Evolutionary conservation across 2,329 filamentous ascomycete species (phyloP).

Genomic region (Pseudogymnoascus sp.): DNA sequence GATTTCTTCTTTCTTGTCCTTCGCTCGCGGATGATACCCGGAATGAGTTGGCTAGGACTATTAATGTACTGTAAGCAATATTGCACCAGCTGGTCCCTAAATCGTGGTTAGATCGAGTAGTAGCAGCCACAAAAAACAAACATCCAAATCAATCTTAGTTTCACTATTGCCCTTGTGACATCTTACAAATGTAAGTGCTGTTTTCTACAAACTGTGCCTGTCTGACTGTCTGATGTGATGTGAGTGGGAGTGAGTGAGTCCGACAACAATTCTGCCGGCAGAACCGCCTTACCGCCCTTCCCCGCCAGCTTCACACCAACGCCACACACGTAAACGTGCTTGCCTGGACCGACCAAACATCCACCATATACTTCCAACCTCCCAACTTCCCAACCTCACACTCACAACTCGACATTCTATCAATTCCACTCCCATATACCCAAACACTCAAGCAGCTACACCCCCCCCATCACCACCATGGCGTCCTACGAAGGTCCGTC

Average conservation of each 20-base stretch:
- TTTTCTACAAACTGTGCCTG: background rate
- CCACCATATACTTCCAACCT: background rate
- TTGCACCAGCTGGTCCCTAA: background rate
- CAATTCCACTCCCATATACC: background rate
- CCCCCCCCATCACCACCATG: background rate
- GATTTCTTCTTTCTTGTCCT: background rate
- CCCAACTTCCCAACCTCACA: background rate
- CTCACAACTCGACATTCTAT: background rate
- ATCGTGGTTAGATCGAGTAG: background rate
- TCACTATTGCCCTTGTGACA: background rate
- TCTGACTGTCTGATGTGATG: background rate
- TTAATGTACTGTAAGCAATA: background rate
- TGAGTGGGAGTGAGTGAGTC: background rate
- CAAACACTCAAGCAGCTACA: background rate
- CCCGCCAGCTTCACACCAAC: background rate
- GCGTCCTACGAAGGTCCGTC: conserved; percentile 1
- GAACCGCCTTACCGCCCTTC: background rate
- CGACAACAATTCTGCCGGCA: background rate
- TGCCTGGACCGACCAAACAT: background rate
- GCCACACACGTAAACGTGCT: background rate
- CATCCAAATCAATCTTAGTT: background rate
- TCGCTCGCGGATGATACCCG: background rate
- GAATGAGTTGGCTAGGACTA: background rate
- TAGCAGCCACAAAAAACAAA: background rate
- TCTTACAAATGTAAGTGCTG: background rate